A percentile compares a stretch with the other conserved stretches of the same genome.
phyloP scores from a whole-genome alignment of 805 yeast species.

The Scheffersomyces coipomensis region DNA sequence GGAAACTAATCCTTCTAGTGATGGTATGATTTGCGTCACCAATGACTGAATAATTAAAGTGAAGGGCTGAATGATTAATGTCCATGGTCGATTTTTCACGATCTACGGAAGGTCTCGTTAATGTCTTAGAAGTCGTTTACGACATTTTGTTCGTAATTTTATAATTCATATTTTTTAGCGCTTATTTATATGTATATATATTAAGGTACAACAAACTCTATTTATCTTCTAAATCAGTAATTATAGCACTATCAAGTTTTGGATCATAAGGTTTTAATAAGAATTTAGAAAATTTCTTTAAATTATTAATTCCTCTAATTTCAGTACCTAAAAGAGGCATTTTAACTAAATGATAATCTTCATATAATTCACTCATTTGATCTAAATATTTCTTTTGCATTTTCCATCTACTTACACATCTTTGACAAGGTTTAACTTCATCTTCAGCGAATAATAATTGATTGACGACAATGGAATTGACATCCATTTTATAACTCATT shows the following conservation, averaged over 20 bases:
- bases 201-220: constrained; percentile 12
- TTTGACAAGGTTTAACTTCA: constrained; percentile 72
- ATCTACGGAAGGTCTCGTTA: too few species aligned
- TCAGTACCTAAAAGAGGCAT: constrained; percentile 95
- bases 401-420: constrained; percentile 90
- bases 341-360: constrained; percentile 93
- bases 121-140: too few species aligned
- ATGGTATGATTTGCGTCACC: too few species aligned
- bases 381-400: constrained; percentile 94
- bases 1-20: too few species aligned
- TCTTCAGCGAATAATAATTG: constrained; percentile 87
- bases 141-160: too few species aligned
- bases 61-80: too few species aligned
- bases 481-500: constrained; percentile 93
- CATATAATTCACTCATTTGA: constrained; percentile 94
- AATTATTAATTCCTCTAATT: constrained; percentile 87
- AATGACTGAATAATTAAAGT: too few species aligned
- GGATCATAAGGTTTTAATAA: constrained; percentile 78
- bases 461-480: constrained; percentile 92
- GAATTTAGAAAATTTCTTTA: constrained; percentile 80
- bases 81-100: too few species aligned
- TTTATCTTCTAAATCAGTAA: constrained; percentile 55
- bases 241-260: constrained; percentile 49
- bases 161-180: too few species aligned
- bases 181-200: too few species aligned